Base-by-base conservation (phyloP, 306 rosid species). In the Vicia villosa region DNA sequence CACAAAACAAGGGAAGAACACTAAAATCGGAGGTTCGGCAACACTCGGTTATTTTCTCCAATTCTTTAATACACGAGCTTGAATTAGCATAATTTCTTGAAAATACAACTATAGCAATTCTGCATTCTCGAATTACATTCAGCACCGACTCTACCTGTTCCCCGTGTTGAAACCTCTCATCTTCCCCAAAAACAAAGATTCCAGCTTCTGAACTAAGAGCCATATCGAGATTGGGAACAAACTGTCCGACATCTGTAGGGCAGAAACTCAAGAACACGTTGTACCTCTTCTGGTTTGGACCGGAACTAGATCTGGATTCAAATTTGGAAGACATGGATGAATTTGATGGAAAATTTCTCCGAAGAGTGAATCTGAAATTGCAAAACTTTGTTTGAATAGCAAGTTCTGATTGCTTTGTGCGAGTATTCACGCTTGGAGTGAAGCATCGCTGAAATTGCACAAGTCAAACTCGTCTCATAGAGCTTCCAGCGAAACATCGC, bases 1-100 rank as follows among this genome's bases (percentile, higher is more conserved):
- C 37, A 32, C 6, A 32, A 32, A 60, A 60, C 22, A 71, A 19
- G 4, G 78, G 78, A 3, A 74, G 1, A 63, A 74, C 58, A 12
- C 15, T 6, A 1, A 10, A 54, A 51, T 26, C 24, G 0, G 5
- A 5, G 14, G 41, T n/a, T 40, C 12, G 14, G 13, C 10, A 5
- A 41, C 40, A 8, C 5, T 51, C 5, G 12, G 49, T 42, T n/a
- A 70, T 69, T 26, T 22, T 38, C 54, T 36, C 41, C 11, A 69
- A 16, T 19, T 63, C 70, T n/a, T 51, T n/a, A 3, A 74, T 0
- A 64, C 72, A 52, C 36, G 47, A 28, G 28, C 22, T 52, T 0
- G 78, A 74, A 12, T 10, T 9, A 4, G 58, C 66, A 9, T 38
- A 74, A 14, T 54, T 30, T 14, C 1, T 41, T 26, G 76, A 61